Evolutionary conservation across 768 basidiomycete genomes (phyloP), one percentile per base, ranked within the genome.

Genomic region (Hygrophorus russula): DNA sequence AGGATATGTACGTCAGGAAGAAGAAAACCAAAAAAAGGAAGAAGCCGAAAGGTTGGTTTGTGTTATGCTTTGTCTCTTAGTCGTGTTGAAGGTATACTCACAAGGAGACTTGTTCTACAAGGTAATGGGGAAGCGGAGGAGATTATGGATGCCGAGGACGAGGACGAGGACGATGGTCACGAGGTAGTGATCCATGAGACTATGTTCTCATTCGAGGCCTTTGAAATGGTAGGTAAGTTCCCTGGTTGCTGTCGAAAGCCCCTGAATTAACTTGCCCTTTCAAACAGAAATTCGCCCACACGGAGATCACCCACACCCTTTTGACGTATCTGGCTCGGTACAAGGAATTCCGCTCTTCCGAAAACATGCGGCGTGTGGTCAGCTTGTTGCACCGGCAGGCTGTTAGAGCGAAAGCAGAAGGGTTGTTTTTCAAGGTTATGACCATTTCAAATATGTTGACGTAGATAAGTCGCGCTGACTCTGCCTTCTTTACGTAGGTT

Each of bases 331-430:
- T 98, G 28, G 69, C 78, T 36, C 76, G 88, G 13, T 94, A 88
- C 68, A 80, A 76, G 56, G 86, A 92, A 41, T 91, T 93, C 59
- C 63, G 69, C 1, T 70, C 74, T 4, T 63, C 83, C 0, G 89
- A 97, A 53, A 73, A 82, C 56, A 84, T 98, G 80, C 88, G 86
- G 59, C 76, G 92, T 37, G 82, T 90, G 31, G 91, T 98, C 28
- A 76, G 74, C 51, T 65, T 99, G 51, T 71, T 99, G 52, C 89
- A 98, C 58, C 77, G 96, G 11, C 89, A 94, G 50, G 92, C 82
- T 36, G 78, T 99, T 48, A 81, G 76, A 53, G 82, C 83, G 12
- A 92, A 96, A 59, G 89, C 91, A 1, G 96, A 98, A 58, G 94
- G 84, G 0, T 63, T 99, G 7, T 98, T 90, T 62, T 99, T 94